Evolutionary conservation across 441 rosid genomes (phyloP).

Genomic region (Mallotus repandus): DNA sequence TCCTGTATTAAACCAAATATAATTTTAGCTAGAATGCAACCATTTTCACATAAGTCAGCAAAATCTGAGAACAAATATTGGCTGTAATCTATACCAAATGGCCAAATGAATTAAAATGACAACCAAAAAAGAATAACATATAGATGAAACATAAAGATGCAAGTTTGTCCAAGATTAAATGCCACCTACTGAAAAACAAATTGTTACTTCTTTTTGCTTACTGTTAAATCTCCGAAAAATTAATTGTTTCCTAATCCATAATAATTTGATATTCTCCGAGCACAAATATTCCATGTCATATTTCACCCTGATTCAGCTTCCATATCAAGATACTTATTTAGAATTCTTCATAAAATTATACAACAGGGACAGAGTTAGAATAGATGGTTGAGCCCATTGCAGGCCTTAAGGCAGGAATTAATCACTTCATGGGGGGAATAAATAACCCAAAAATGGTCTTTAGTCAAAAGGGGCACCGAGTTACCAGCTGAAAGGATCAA

Average conservation of each 20-base stretch:
- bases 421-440: background rate
- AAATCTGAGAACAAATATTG: background rate
- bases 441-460: too few species aligned
- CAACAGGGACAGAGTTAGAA: too few species aligned
- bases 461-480: too few species aligned
- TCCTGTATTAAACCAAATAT: slow-evolving; percentile 44
- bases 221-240: background rate
- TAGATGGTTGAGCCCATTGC: background rate
- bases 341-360: too few species aligned
- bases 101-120: background rate
- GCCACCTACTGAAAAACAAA: background rate
- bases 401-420: background rate
- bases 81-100: background rate
- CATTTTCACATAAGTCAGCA: background rate
- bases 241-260: background rate
- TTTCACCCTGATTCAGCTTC: background rate
- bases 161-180: background rate
- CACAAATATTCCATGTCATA: background rate
- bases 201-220: background rate
- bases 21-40: slow-evolving; percentile 2
- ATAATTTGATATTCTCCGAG: background rate
- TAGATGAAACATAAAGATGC: background rate
- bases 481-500: too few species aligned
- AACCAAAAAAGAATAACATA: background rate
- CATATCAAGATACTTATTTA: too few species aligned